A percentile compares a stretch with the other conserved stretches of the same genome.
Evolutionary conservation across 306 rosid genomes (phyloP).

Genomic region (Adenanthera pavonina): DNA sequence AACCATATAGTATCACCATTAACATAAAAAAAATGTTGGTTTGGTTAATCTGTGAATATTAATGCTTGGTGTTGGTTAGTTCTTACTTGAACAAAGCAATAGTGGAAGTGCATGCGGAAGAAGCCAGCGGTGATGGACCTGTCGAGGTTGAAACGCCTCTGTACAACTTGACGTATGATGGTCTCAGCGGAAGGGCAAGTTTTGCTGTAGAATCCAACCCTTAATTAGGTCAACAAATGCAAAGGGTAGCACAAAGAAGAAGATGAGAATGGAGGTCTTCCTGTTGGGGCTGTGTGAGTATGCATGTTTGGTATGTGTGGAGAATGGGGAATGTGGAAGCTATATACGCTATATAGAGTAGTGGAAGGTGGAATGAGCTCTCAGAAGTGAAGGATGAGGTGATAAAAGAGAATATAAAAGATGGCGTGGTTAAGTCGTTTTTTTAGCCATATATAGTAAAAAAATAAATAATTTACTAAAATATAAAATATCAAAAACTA

Average conservation of each 20-base stretch:
- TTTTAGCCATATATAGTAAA: too few species aligned
- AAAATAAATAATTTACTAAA: too few species aligned
- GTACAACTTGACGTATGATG: constrained; percentile 47
- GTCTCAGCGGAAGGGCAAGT: constrained; percentile 54
- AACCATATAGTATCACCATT: neutral
- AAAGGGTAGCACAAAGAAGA: constrained; percentile 32
- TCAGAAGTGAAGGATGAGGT: neutral
- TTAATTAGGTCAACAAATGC: constrained; percentile 47
- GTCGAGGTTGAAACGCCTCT: constrained; percentile 37
- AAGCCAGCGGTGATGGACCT: constrained; percentile 50
- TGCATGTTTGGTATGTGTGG: neutral
- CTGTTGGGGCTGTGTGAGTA: neutral
- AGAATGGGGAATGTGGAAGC: neutral
- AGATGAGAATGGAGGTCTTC: constrained; percentile 28
- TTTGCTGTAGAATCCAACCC: constrained; percentile 52
- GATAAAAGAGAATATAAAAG: neutral
- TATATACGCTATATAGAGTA: constrained; percentile 12
- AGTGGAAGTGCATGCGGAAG: constrained; percentile 69
- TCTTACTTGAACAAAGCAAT: constrained; percentile 63
- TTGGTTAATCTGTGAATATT: too few species aligned
- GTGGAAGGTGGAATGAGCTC: too few species aligned
- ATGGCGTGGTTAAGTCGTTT: too few species aligned
- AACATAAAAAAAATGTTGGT: too few species aligned
- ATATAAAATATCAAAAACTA: too few species aligned
- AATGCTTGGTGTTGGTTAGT: neutral